phyloP scores from a whole-genome alignment of 108 stramenopile species.

The Cylindrotheca fusiformis region DNA sequence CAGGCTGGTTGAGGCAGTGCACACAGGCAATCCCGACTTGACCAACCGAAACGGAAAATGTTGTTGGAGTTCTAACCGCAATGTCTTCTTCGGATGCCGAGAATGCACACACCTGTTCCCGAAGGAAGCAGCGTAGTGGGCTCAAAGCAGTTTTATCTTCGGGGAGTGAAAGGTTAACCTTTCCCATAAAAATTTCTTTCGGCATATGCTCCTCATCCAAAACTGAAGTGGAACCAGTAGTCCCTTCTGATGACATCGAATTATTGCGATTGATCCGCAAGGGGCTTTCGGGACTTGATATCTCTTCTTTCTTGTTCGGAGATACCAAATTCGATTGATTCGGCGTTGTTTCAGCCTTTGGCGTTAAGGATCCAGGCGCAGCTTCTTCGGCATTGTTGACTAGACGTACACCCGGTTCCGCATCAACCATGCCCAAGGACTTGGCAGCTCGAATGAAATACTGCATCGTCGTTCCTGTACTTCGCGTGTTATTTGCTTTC shows the following conservation, averaged over 20 bases:
- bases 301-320: slow-evolving; percentile 1
- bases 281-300: neutral
- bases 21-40: slow-evolving; percentile 50
- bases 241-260: slow-evolving; percentile 26
- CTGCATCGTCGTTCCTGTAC: slow-evolving; percentile 89
- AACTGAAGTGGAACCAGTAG: neutral
- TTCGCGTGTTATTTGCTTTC: slow-evolving; percentile 68
- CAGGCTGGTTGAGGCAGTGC: slow-evolving; percentile 59
- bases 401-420: slow-evolving; percentile 56
- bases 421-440: slow-evolving; percentile 80
- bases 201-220: slow-evolving; percentile 4
- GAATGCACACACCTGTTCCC: slow-evolving; percentile 83
- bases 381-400: slow-evolving; percentile 14
- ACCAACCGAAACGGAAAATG: slow-evolving; percentile 67
- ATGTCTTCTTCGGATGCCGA: slow-evolving; percentile 82
- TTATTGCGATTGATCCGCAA: slow-evolving; percentile 18
- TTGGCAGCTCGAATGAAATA: slow-evolving; percentile 82
- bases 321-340: neutral
- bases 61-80: slow-evolving; percentile 85
- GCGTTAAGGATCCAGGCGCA: neutral
- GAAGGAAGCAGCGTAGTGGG: slow-evolving; percentile 84
- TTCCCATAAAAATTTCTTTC: slow-evolving; percentile 49
- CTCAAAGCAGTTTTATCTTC: slow-evolving; percentile 73
- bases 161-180: slow-evolving; percentile 51
- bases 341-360: neutral